Base-by-base conservation (phyloP, 768 basidiomycete genomes). In the Suillus luteus region DNA sequence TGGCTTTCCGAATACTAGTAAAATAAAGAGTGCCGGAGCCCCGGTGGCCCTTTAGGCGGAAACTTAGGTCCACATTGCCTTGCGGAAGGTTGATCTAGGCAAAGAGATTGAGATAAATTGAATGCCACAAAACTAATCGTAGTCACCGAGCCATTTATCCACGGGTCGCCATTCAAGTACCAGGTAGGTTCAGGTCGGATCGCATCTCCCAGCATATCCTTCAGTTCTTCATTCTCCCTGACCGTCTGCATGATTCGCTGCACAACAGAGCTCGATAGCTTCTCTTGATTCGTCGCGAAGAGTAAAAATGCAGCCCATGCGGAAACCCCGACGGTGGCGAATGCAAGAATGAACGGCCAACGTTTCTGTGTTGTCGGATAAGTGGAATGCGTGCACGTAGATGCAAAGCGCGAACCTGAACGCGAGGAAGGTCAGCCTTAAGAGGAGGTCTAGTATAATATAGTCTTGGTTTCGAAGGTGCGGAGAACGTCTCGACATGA, bases 11-110 rank as follows among this genome's bases (percentile, higher is more conserved):
- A 62, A 93, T 88, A 72, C 90, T 92, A 2, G 91, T 93, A 72
- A 93, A 93, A 71, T 93, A 93, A 2, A 93, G 73, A 19, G 90
- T 93, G 7, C 92, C 92, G 22, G 86, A 27, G 86, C 91, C 85
- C 78, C 82, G 85, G 49, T 89, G 86, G 2, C 91, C 91, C 68
- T 85, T 88, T 41, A 93, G 76, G 62, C 90, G 83, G 74, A 91
- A 90, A 70, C 88, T 89, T 59, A 93, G 79, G 68, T 93, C 91
- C 22, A 92, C 86, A 64, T 89, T 88, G 8, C 91, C 91, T 71
- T 88, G 87, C 49, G 90, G 76, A 67, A 90, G 85, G 62, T 86
- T 88, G 49, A 92, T 86, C 91, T 92, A 61, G 35, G 22, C 33
- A n/a, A 49, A 43, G 4, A 51, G 5, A 62, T 62, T 43, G 38